Evolutionary conservation across 2,329 filamentous ascomycete genomes (phyloP).

Genomic region (Diaporthe citrichinensis): DNA sequence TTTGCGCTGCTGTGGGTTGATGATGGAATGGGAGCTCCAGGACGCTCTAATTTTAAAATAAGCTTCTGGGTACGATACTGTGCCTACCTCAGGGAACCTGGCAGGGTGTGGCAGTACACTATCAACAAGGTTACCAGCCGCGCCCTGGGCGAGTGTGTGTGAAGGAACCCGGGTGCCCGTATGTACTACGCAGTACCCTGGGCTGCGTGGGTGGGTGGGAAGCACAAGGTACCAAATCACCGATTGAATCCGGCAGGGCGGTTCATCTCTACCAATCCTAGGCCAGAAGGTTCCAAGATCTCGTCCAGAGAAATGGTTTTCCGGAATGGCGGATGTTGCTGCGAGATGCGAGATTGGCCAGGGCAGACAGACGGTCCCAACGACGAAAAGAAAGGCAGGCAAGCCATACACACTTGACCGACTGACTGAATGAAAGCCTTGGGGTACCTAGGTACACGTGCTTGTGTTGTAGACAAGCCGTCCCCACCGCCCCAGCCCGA

Average conservation of each 20-base stretch:
- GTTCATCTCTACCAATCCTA: constrained; percentile 16
- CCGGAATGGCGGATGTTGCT: constrained; percentile 23
- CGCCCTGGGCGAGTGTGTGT: not conserved
- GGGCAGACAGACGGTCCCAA: not conserved
- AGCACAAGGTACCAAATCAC: constrained; percentile 18
- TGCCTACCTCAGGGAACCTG: constrained; percentile 5
- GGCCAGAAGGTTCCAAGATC: constrained; percentile 23
- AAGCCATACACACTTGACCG: not conserved
- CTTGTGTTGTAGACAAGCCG: not conserved
- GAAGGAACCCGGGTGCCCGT: not conserved
- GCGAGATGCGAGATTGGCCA: not conserved
- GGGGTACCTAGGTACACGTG: constrained; percentile 5
- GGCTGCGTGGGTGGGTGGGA: constrained; percentile 4
- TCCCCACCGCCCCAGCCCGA: not conserved
- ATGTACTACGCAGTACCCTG: not conserved
- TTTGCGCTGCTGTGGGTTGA: constrained; percentile 31
- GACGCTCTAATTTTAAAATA: constrained; percentile 30
- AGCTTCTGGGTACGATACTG: constrained; percentile 32
- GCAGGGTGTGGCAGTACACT: constrained; percentile 4
- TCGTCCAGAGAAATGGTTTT: not conserved
- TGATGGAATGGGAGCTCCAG: constrained; percentile 33
- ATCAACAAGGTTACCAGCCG: not conserved
- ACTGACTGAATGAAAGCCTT: not conserved
- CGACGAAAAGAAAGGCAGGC: too few species aligned
- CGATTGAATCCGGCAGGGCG: constrained; percentile 24